Conservation (phyloP, 441 rosid species). For the Biscutella laevigata region DNA sequence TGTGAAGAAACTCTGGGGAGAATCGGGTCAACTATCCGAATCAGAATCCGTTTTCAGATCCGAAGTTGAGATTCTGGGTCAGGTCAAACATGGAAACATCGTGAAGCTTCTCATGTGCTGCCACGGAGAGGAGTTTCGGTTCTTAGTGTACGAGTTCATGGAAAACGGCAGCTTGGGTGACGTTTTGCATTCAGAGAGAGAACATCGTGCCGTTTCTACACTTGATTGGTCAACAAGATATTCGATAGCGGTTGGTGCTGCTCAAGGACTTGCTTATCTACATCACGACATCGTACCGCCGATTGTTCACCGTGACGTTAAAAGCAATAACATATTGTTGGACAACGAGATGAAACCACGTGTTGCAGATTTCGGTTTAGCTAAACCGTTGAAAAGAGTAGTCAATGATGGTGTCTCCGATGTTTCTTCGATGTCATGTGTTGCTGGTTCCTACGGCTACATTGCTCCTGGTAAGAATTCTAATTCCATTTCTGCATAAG, state of each 20-base stretch:
- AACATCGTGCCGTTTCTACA: conserved; percentile 19
- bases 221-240: conserved; percentile 44
- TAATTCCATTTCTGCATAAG: not conserved
- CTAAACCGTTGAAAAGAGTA: conserved; percentile 39
- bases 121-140: conserved; percentile 33
- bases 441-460: conserved; percentile 69
- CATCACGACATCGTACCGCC: conserved; percentile 63
- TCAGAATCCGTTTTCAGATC: conserved; percentile 40
- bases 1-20: conserved; percentile 46
- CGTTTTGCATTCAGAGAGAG: conserved; percentile 38
- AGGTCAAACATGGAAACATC: conserved; percentile 52
- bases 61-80: conserved; percentile 54
- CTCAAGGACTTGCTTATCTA: conserved; percentile 61
- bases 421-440: conserved; percentile 36
- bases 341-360: conserved; percentile 52
- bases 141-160: conserved; percentile 65
- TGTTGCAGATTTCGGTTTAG: conserved; percentile 73
- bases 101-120: conserved; percentile 50
- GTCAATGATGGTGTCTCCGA: conserved; percentile 4
- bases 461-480: conserved; percentile 63
- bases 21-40: conserved; percentile 22
- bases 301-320: conserved; percentile 69
- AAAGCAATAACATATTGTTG: conserved; percentile 62
- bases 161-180: conserved; percentile 72
- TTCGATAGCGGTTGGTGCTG: conserved; percentile 46